phyloP scores from a whole-genome alignment of 2,329 filamentous ascomycete genomes.

The Epichloe glyceriae region DNA sequence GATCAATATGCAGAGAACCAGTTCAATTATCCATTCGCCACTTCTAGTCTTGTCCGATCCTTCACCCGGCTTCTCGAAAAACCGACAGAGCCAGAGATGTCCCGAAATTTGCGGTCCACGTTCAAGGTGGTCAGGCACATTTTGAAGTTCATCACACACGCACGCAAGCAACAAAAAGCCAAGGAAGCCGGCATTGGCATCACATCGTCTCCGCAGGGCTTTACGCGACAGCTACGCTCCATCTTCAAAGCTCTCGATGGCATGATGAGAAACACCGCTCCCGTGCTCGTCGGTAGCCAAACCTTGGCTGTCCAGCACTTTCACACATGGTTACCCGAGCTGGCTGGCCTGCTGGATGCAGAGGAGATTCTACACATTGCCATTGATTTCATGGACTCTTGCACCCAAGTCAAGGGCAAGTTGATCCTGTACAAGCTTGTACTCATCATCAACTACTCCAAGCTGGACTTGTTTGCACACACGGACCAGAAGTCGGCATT shows the following conservation, averaged over 20 bases:
- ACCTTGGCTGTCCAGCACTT: slow-evolving; percentile 93
- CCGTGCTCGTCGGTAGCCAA: slow-evolving; percentile 83
- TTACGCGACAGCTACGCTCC: slow-evolving; percentile 69
- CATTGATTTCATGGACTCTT: slow-evolving; percentile 88
- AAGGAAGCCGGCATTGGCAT: slow-evolving; percentile 84
- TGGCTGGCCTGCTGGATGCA: slow-evolving; percentile 59
- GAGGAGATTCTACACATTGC: slow-evolving; percentile 86
- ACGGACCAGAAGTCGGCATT: slow-evolving; percentile 62
- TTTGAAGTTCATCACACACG: slow-evolving; percentile 87
- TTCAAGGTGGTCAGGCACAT: slow-evolving; percentile 93
- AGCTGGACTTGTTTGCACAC: slow-evolving; percentile 68
- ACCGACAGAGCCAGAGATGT: slow-evolving; percentile 69
- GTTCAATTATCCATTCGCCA: slow-evolving; percentile 90
- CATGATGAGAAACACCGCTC: slow-evolving; percentile 78
- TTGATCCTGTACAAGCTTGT: slow-evolving; percentile 85
- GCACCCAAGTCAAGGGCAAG: slow-evolving; percentile 76
- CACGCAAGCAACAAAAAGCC: slow-evolving; percentile 70
- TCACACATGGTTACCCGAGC: slow-evolving; percentile 91
- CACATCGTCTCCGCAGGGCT: slow-evolving; percentile 56
- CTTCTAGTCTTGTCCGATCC: slow-evolving; percentile 73
- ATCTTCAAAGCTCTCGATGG: slow-evolving; percentile 85
- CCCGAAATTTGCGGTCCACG: slow-evolving; percentile 73
- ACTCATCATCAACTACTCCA: slow-evolving; percentile 82
- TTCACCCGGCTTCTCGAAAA: slow-evolving; percentile 74
- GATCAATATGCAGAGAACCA: slow-evolving; percentile 79